Base-by-base conservation (phyloP, 371 early-diverging fungal genomes). In the Dinochytrium kinnereticum region DNA sequence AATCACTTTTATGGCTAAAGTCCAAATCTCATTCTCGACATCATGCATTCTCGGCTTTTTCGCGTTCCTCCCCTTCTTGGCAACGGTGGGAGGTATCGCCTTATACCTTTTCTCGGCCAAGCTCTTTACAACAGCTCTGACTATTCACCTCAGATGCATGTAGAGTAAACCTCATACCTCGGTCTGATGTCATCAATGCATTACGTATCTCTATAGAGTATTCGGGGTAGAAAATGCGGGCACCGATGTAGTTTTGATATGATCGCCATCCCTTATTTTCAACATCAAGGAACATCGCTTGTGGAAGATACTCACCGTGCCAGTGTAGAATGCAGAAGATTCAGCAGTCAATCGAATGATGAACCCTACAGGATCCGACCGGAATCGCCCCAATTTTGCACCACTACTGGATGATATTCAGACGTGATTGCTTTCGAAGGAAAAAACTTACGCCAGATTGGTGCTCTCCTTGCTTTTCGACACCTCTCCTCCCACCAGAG, bases 321-420 rank as follows among this genome's bases (percentile, higher is more conserved):
- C 92, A 68, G 88, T 84, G 70, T 90, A 90, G 77, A 89, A 91
- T 3, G 90, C 86, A 26, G 77, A 71, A 5, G 76, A 73, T 50
- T 81, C 79, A 21, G 82, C 75, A 0, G 90, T 89, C 3, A 92
- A 73, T 66, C 90, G 88, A 3, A 92, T 83, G 78, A 92, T 89
- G 73, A 90, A 92, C 1, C 90, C 91, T n/a, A 93, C 83, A 1
- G 94, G 94, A 81, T 92, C 92, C 61, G 89, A 85, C 64, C 92
- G 83, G 74, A 93, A 89, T 57, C 89, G 83, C 39, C 90, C 89
- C 30, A 78, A 67, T 33, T 69, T 70, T 26, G 68, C 69, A 1
- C 69, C 79, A 1, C 78, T 76, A 53, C 31, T 69, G n/a, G 5
- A 7, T 66, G 28, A 37, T 5, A 21, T 15, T 17, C 3, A 36